Conservation (phyloP, 1,284 basidiomycete species). For the Phaffia rhodozyma region DNA sequence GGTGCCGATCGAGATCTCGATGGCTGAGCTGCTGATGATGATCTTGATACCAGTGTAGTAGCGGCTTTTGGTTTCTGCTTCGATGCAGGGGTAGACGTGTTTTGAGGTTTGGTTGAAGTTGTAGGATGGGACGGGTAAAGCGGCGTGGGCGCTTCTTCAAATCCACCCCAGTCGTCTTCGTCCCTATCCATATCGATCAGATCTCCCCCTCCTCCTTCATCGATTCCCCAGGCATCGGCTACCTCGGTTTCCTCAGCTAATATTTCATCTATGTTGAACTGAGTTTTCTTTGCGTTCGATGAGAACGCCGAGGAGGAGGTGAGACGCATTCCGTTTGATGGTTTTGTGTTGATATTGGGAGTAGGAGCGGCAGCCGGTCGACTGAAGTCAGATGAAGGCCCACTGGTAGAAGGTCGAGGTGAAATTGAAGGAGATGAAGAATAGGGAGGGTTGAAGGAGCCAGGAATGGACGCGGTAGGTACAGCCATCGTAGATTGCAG, state of each 20-base stretch:
- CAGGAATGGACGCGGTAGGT: slow-evolving; percentile 33
- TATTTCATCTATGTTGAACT: slow-evolving; percentile 46
- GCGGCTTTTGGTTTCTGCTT: slow-evolving; percentile 28
- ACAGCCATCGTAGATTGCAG: slow-evolving; percentile 52
- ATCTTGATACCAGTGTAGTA: not conserved
- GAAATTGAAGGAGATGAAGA: slow-evolving; percentile 19
- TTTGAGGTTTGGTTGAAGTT: slow-evolving; percentile 21
- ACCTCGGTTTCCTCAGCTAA: slow-evolving; percentile 40
- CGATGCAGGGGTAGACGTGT: slow-evolving; percentile 14
- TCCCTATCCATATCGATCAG: slow-evolving; percentile 85
- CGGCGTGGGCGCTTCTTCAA: slow-evolving; percentile 23
- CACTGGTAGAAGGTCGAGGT: slow-evolving; percentile 17
- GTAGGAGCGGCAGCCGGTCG: slow-evolving; percentile 8
- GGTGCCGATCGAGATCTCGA: not conserved
- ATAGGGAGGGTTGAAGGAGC: slow-evolving; percentile 7
- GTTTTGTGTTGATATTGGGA: slow-evolving; percentile 11
- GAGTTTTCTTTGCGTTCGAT: not conserved
- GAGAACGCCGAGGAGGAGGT: slow-evolving; percentile 16
- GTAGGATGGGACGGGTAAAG: slow-evolving; percentile 25
- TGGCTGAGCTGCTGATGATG: not conserved
- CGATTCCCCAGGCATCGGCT: slow-evolving; percentile 51
- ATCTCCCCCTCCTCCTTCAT: slow-evolving; percentile 42
- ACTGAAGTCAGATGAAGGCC: slow-evolving; percentile 14
- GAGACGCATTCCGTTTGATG: slow-evolving; percentile 19
- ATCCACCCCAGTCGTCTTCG: slow-evolving; percentile 78